phyloP scores from a whole-genome alignment of 306 rosid species.

The Castanopsis chinensis region DNA sequence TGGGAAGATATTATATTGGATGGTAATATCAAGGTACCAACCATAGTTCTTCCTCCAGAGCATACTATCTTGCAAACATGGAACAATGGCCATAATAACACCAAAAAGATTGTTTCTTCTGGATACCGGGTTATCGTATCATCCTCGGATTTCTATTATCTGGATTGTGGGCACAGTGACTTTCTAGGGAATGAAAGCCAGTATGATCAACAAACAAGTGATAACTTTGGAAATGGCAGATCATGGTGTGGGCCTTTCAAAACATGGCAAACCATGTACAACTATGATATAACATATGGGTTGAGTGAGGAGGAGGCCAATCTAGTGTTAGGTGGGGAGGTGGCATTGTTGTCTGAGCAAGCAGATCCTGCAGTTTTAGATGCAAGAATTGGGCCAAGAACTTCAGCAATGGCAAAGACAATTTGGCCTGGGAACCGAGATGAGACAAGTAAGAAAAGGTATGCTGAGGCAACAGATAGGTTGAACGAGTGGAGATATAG shows the following conservation, averaged over 20 bases:
- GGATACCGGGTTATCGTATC: slow-evolving; percentile 80
- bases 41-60: slow-evolving; percentile 60
- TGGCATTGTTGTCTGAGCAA: slow-evolving; percentile 87
- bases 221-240: slow-evolving; percentile 40
- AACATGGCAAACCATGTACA: slow-evolving; percentile 79
- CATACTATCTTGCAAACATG: slow-evolving; percentile 75
- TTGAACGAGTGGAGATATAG: slow-evolving; percentile 84
- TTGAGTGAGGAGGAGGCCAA: slow-evolving; percentile 64
- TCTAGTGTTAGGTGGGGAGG: slow-evolving; percentile 90
- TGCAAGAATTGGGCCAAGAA: slow-evolving; percentile 75
- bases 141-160: slow-evolving; percentile 67
- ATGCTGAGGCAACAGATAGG: slow-evolving; percentile 75
- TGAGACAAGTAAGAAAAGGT: slow-evolving; percentile 56
- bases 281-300: slow-evolving; percentile 71
- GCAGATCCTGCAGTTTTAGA: slow-evolving; percentile 75
- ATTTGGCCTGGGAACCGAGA: slow-evolving; percentile 85
- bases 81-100: slow-evolving; percentile 71
- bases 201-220: slow-evolving; percentile 42
- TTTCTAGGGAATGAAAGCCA: slow-evolving; percentile 61
- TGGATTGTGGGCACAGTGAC: slow-evolving; percentile 91
- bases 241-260: slow-evolving; percentile 95
- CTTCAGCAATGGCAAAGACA: slow-evolving; percentile 74
- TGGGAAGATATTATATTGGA: slow-evolving; percentile 78
- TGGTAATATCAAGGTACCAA: slow-evolving; percentile 36
- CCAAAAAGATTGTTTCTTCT: slow-evolving; percentile 65